Base-by-base conservation (phyloP, 345 rosid genomes). In the Erodium maritimum region DNA sequence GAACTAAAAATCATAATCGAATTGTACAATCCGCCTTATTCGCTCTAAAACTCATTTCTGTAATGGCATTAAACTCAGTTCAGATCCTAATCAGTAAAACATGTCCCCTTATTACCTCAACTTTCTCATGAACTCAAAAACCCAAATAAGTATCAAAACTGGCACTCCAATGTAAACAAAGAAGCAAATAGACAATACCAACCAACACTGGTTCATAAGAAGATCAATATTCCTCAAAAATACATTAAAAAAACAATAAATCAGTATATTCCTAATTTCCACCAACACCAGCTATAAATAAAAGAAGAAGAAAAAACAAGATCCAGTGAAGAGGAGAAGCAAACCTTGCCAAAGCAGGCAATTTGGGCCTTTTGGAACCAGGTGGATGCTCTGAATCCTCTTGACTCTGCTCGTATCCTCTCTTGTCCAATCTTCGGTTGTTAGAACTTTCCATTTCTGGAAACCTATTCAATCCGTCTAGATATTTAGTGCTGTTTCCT, bases 321-420 rank as follows among this genome's bases (percentile, higher is more conserved):
- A 23, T n/a, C 50, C 57, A 17, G 50, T n/a, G 4, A 17, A 37
- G 3, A 21, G 23, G 13, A 1, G 63, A 58, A 55, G 50, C 69
- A 66, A 62, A 91, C 97, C 96, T 84, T 56, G 91, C 95, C 64
- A 91, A 82, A 68, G 87, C 86, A 19, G 95, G 97, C 62, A 85
- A 33, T 68, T 80, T 91, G 50, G 81, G 76, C 77, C 70, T 91
- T 71, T 91, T 91, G 9, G 88, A 71, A 64, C 78, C 91, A 0
- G 80, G 75, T 19, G 60, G 58, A 61, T 70, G 65, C 52, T 69
- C 81, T 64, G 59, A 61, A 58, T 62, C 75, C 68, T 82, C 85
- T 57, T 76, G 87, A 64, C 70, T 66, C 63, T 76, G 72, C 56
- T 79, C 84, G 70, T 68, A 73, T 33, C 79, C 87, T 59, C 88